Base-by-base conservation (phyloP, 306 rosid species). In the Quercus gilva region DNA sequence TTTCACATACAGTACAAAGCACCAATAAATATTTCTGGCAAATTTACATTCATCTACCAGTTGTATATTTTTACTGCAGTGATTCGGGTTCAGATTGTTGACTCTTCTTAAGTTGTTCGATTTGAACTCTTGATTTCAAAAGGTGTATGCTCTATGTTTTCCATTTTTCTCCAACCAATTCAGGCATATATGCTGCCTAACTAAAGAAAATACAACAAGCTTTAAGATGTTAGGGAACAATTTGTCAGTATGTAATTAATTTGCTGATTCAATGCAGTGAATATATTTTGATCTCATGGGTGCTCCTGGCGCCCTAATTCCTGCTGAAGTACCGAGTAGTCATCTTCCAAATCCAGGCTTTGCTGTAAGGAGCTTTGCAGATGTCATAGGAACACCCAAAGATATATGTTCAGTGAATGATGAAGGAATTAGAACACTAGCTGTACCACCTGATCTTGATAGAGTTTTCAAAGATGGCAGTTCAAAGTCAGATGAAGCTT, bases 261-360 rank as follows among this genome's bases (percentile, higher is more conserved):
- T 83, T 84, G 52, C 83, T 84, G 37, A 71, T 28, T 68, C 74
- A 76, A 68, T 91, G 94, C 94, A 95, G 99, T 87, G 99, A 95
- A 87, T 95, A 91, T 84, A 95, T 95, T 60, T 95, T 75, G 99
- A 95, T 87, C 85, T 95, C 84, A 95, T 95, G 99, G 99, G 99
- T 80, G 98, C 99, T 79, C 98, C 99, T 69, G 99, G 99, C 60
- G 80, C 97, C 25, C 92, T 92, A 69, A 95, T 95, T 84, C 99
- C 99, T 73, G 92, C 97, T 11, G 99, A 95, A 84, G 94, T 89
- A 31, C 97, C 97, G 63, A 92, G 95, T 77, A 84, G 94, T 83
- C 99, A 95, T 85, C 87, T 95, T 37, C 90, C 89, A 80, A 89
- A 83, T 84, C 85, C 86, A 55, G 87, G 95, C 77, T 94, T 91